Conservation (phyloP, 495 filamentous ascomycete species). For the Xeromyces bisporus region DNA sequence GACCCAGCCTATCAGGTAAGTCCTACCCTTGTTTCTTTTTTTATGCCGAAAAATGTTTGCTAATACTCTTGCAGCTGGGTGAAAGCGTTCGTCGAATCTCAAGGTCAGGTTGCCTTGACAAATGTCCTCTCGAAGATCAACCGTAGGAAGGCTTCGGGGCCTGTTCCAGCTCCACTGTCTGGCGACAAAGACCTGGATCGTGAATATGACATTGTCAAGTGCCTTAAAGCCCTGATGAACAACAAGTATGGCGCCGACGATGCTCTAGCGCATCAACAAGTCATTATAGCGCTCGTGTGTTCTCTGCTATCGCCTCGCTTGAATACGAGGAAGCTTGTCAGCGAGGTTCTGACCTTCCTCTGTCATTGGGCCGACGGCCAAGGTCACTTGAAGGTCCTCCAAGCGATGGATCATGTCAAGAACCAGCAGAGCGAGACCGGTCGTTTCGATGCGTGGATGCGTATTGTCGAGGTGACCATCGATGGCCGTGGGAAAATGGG, state of each 20-base stretch:
- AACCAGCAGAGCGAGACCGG: slow-evolving; percentile 80
- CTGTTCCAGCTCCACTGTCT: slow-evolving; percentile 42
- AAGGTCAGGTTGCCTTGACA: slow-evolving; percentile 90
- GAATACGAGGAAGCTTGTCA: slow-evolving; percentile 86
- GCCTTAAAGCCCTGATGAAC: slow-evolving; percentile 93
- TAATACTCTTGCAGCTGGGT: slow-evolving; percentile 48
- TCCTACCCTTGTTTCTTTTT: not conserved
- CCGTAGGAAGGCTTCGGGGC: slow-evolving; percentile 60
- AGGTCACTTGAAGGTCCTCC: slow-evolving; percentile 86
- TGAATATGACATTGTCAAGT: slow-evolving; percentile 97
- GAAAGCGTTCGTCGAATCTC: slow-evolving; percentile 87
- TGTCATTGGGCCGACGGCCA: slow-evolving; percentile 93
- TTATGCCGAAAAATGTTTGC: no score
- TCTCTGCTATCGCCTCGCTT: slow-evolving; percentile 79
- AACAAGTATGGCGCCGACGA: slow-evolving; percentile 98
- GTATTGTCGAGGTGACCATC: slow-evolving; percentile 91
- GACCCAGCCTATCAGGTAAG: slow-evolving; percentile 79
- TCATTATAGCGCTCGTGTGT: slow-evolving; percentile 73
- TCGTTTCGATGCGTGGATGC: slow-evolving; percentile 97
- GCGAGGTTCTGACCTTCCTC: slow-evolving; percentile 89
- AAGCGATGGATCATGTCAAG: slow-evolving; percentile 87
- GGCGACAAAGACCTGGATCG: slow-evolving; percentile 79
- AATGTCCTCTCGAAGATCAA: slow-evolving; percentile 91
- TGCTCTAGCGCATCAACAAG: slow-evolving; percentile 77
- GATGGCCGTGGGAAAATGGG: slow-evolving; percentile 98